Conservation (phyloP, 139 green algal genomes). For the Tetradesmus obliquus region DNA sequence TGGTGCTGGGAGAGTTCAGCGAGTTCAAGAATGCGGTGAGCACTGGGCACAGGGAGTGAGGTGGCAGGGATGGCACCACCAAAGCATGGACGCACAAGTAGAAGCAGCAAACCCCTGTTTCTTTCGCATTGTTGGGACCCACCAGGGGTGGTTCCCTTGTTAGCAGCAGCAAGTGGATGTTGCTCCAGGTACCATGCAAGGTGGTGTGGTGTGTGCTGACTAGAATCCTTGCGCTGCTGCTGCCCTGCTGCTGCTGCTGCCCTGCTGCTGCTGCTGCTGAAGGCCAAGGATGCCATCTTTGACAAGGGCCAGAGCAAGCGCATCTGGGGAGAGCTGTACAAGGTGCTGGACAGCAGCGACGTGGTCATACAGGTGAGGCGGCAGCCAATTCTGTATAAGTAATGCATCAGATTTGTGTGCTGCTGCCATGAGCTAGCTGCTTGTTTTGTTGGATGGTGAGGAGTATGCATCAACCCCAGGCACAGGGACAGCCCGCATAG, state of each 20-base stretch:
- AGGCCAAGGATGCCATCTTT: slow-evolving; percentile 74
- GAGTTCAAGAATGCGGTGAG: slow-evolving; percentile 49
- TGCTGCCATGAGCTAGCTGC: not conserved
- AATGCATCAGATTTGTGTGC: not conserved
- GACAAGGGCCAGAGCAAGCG: slow-evolving; percentile 96
- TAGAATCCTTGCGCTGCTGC: not conserved
- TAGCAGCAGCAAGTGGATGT: not conserved
- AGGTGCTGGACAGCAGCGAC: slow-evolving; percentile 97
- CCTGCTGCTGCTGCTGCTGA: slow-evolving; percentile 16
- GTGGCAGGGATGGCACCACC: not conserved
- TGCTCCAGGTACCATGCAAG: not conserved
- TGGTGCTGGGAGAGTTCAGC: slow-evolving; percentile 10
- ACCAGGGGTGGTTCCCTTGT: too few relatives aligned
- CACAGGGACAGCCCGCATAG: too few relatives aligned
- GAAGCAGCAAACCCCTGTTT: not conserved
- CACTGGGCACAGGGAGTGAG: not conserved
- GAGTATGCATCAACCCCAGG: not conserved
- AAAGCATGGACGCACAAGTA: not conserved
- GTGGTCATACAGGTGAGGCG: slow-evolving; percentile 94
- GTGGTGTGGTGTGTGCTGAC: not conserved
- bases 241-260: not conserved
- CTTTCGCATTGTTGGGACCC: too few relatives aligned
- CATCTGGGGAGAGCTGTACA: slow-evolving; percentile 99
- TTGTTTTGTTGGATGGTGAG: not conserved
- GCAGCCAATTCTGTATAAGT: not conserved